Evolutionary conservation across 2,329 filamentous ascomycete genomes (phyloP).

Genomic region (Penicillium decumbens): DNA sequence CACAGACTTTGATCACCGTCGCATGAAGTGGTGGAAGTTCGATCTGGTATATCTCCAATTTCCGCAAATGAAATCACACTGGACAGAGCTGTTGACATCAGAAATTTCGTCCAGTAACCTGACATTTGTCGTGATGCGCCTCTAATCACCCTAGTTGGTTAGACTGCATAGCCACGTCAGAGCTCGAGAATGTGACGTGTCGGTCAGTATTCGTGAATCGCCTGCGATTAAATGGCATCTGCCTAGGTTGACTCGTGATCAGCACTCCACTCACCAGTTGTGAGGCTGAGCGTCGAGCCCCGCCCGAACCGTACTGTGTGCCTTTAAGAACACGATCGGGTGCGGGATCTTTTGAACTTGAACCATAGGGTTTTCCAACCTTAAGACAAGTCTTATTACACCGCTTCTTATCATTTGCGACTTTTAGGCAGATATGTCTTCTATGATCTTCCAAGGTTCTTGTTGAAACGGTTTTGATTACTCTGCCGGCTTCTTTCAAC

Average conservation of each 20-base stretch:
- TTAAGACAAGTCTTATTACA: too few species aligned
- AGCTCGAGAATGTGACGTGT: not conserved
- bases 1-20: not conserved
- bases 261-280: not conserved
- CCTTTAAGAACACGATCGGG: not conserved
- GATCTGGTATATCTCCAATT: not conserved
- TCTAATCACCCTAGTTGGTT: not conserved
- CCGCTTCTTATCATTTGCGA: too few species aligned
- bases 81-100: not conserved
- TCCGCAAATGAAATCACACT: not conserved
- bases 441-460: not conserved
- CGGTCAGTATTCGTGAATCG: not conserved
- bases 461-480: too few species aligned
- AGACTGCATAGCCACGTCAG: not conserved
- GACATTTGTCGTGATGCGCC: not conserved
- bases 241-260: not conserved
- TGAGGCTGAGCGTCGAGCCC: not conserved
- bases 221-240: not conserved
- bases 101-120: not conserved
- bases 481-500: too few species aligned
- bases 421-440: not conserved
- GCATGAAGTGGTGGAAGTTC: not conserved
- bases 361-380: too few species aligned
- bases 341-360: too few species aligned
- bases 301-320: not conserved